phyloP scores from a whole-genome alignment of 2,329 filamentous ascomycete genomes.

The Myriosclerotinia duriaeana region DNA sequence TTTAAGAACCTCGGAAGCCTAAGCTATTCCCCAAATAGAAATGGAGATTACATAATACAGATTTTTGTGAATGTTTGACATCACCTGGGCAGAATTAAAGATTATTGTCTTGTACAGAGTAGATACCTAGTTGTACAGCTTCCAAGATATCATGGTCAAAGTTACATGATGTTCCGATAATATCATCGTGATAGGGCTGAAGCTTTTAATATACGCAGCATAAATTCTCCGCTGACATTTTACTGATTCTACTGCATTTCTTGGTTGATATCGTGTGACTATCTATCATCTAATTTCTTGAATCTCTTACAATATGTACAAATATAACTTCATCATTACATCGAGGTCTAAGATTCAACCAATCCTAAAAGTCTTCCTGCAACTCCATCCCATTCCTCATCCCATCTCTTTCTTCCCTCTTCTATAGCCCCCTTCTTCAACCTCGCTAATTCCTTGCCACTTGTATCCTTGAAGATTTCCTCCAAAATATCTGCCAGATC shows the following conservation, averaged over 20 bases:
- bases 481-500: slow-evolving; percentile 64
- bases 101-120: too few species aligned
- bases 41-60: slow-evolving; percentile 7
- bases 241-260: neutral
- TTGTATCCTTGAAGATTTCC: slow-evolving; percentile 58
- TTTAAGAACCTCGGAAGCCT: neutral
- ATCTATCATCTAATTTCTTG: neutral
- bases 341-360: neutral
- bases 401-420: slow-evolving; percentile 80
- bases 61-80: too few species aligned
- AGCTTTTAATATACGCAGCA: neutral
- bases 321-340: neutral
- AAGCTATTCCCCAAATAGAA: neutral
- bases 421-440: slow-evolving; percentile 68
- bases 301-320: neutral
- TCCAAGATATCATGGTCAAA: too few species aligned
- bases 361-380: slow-evolving; percentile 68
- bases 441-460: slow-evolving; percentile 53
- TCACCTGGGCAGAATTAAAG: too few species aligned
- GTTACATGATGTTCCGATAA: too few species aligned
- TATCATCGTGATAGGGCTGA: slow-evolving; percentile 4
- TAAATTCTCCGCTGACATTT: neutral
- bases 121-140: too few species aligned
- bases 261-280: neutral
- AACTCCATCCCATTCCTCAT: slow-evolving; percentile 87